Base-by-base conservation (phyloP, 2,329 filamentous ascomycete genomes). In the Colletotrichum magnum region DNA sequence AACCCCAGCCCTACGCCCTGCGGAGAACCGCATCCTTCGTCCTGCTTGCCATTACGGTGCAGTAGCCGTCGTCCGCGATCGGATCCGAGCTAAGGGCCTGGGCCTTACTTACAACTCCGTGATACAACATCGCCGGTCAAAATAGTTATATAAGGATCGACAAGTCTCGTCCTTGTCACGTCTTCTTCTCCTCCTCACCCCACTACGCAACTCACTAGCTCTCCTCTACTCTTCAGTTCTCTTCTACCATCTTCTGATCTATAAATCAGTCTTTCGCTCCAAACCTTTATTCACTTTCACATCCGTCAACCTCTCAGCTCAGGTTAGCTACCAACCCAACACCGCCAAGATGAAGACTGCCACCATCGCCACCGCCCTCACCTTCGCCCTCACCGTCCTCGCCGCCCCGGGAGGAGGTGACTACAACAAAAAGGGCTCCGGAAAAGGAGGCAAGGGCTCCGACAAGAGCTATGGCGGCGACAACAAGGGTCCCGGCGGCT, bases 341-440 rank as follows among this genome's bases (percentile, higher is more conserved):
- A 24, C 21, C 41, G n/a, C 5, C 47, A 68, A 59, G 21, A 68
- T 68, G 65, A 68, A 68, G 61, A 43, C 50, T 43, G 50, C 61
- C 2, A 26, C 54, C 61, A 26, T 68, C 24, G 36, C 65, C 28
- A 7, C 43, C 39, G 48, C 32, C 18, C 39, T 68, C 26, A 28
- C 48, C 6, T 50, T 65, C 21, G 54, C 61, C 39, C 18, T 48
- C 39, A 48, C 65, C 16, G 65, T 28, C 18, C 10, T 16, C 18
- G 65, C 65, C 15, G 61, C 65, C 1, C 65, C 65, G 13, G 9
- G 45, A 24, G 3, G 21, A 24, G 21, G 32, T 3, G 32, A 36
- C 32, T 36, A 36, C 53, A 6, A 51, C 50, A 43, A 24, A 43
- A 60, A 1, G 45, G 18, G 18, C n/a, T 18, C 5, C 13, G 12